A percentile compares a stretch with the other conserved stretches of the same genome.
Evolutionary conservation across 495 filamentous ascomycete genomes (phyloP).

Genomic region (Penicillium paradoxum): DNA sequence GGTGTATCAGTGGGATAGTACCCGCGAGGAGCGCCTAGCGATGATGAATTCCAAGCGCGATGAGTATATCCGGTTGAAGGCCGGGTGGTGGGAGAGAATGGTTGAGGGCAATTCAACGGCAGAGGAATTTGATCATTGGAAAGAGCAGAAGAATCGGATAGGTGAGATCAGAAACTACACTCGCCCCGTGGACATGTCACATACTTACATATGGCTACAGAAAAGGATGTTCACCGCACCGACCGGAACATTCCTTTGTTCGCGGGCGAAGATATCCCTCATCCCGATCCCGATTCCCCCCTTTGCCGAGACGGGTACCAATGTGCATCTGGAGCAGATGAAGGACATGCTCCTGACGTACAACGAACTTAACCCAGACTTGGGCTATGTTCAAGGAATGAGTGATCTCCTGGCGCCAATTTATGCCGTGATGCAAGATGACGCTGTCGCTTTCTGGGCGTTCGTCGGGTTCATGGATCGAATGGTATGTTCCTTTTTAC

Average conservation of each 20-base stretch:
- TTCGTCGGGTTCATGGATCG: slow-evolving; percentile 95
- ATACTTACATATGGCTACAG: slow-evolving; percentile 42
- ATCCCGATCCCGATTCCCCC: slow-evolving; percentile 96
- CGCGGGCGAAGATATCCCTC: slow-evolving; percentile 94
- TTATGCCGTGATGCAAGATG: slow-evolving; percentile 95
- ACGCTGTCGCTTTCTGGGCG: slow-evolving; percentile 93
- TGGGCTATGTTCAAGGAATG: slow-evolving; percentile 99
- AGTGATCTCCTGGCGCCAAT: slow-evolving; percentile 93
- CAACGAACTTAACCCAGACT: slow-evolving; percentile 89
- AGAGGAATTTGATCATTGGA: slow-evolving; percentile 87
- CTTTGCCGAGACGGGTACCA: slow-evolving; percentile 85
- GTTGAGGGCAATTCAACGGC: slow-evolving; percentile 70
- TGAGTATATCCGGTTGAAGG: slow-evolving; percentile 90
- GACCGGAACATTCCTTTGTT: slow-evolving; percentile 91
- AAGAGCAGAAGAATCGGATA: slow-evolving; percentile 88
- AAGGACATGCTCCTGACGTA: slow-evolving; percentile 99
- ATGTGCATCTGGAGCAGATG: slow-evolving; percentile 96
- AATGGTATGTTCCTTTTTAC: slow-evolving; percentile 54
- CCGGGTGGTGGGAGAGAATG: slow-evolving; percentile 93
- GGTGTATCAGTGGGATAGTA: slow-evolving; percentile 87
- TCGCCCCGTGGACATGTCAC: not conserved
- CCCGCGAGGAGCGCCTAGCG: slow-evolving; percentile 70
- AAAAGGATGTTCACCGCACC: slow-evolving; percentile 97
- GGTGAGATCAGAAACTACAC: slow-evolving; percentile 51
- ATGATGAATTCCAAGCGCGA: slow-evolving; percentile 81